These are phyloP conservation scores for Metschnikowia orientalis DNA, from an alignment of 805 yeast genomes.

Conservation along the genomic window DNA sequence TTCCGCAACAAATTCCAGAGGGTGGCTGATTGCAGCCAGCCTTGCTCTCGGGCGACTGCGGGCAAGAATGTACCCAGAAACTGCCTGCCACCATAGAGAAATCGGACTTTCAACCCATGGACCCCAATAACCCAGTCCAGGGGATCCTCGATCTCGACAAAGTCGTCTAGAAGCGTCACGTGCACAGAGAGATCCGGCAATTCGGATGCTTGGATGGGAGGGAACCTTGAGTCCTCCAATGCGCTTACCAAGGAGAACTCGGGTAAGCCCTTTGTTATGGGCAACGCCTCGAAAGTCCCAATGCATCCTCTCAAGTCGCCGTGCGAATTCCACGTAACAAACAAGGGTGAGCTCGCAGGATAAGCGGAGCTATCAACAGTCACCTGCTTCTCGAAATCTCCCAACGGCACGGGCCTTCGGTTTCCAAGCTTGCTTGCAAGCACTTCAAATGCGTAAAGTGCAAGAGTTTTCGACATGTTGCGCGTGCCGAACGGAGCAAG, in stretches of 20 bases:
- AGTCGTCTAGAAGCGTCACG: slow-evolving; percentile 64
- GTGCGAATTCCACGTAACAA: slow-evolving; percentile 78
- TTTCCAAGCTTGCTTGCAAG: slow-evolving; percentile 20
- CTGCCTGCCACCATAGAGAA: slow-evolving; percentile 35
- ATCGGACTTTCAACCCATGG: slow-evolving; percentile 71
- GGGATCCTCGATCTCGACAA: slow-evolving; percentile 47
- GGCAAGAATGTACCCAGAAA: slow-evolving; percentile 85
- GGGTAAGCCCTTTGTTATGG: slow-evolving; percentile 53
- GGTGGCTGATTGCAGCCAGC: slow-evolving; percentile 73
- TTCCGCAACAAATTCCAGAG: slow-evolving; percentile 65
- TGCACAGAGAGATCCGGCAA: slow-evolving; percentile 48
- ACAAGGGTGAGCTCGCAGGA: slow-evolving; percentile 48
- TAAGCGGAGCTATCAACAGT: slow-evolving; percentile 8
- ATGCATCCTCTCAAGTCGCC: slow-evolving; percentile 79
- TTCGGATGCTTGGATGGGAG: slow-evolving; percentile 57
- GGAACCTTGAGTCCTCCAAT: slow-evolving; percentile 71
- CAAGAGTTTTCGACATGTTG: slow-evolving; percentile 37
- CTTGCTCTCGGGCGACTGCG: slow-evolving; percentile 82
- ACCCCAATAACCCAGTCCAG: slow-evolving; percentile 76
- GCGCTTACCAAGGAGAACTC: slow-evolving; percentile 63
- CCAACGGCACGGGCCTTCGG: slow-evolving; percentile 11
- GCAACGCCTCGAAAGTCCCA: slow-evolving; percentile 70
- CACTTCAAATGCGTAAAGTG: slow-evolving; percentile 36
- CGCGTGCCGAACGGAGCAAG: no score
- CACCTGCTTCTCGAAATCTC: slow-evolving; percentile 10